A percentile compares a stretch with the other conserved stretches of the same genome.
These are phyloP conservation scores for Oenanthe sinensis DNA, from an alignment of 129 eudicot species.

Conservation along the genomic window DNA sequence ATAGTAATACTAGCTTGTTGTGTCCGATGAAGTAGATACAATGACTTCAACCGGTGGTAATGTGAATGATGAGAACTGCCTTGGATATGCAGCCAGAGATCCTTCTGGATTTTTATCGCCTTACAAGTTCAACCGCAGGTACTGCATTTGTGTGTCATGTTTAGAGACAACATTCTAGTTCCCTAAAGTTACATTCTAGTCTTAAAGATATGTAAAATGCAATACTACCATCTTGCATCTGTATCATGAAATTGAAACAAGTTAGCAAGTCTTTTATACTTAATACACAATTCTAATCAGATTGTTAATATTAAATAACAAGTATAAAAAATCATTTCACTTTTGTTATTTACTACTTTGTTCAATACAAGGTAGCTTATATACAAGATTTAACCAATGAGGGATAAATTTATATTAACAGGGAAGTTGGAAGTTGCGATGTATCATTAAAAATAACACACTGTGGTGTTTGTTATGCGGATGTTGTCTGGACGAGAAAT, in stretches of 20 bases:
- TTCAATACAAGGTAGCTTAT: background rate
- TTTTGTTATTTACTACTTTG: background rate
- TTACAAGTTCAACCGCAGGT: slow-evolving; percentile 78
- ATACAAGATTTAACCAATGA: background rate
- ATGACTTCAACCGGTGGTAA: slow-evolving; percentile 34
- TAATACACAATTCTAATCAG: background rate
- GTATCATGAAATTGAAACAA: background rate
- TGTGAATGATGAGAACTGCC: slow-evolving; percentile 39
- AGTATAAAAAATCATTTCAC: background rate
- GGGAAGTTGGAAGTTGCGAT: slow-evolving; percentile 69
- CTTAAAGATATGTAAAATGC: background rate
- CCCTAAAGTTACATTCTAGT: background rate
- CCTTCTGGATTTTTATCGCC: slow-evolving; percentile 82
- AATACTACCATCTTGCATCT: background rate
- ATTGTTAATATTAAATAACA: background rate
- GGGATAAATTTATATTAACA: slow-evolving; percentile 17
- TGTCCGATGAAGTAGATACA: slow-evolving; percentile 9
- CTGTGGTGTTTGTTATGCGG: slow-evolving; percentile 91
- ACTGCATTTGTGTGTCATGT: background rate
- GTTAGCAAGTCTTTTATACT: background rate
- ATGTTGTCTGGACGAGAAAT: slow-evolving; percentile 81
- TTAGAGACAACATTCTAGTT: background rate
- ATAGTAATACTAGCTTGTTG: background rate
- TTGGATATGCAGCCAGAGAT: slow-evolving; percentile 90
- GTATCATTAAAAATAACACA: slow-evolving; percentile 52